phyloP scores from a whole-genome alignment of 2,329 filamentous ascomycete species.

The Podosphaera fusca region DNA sequence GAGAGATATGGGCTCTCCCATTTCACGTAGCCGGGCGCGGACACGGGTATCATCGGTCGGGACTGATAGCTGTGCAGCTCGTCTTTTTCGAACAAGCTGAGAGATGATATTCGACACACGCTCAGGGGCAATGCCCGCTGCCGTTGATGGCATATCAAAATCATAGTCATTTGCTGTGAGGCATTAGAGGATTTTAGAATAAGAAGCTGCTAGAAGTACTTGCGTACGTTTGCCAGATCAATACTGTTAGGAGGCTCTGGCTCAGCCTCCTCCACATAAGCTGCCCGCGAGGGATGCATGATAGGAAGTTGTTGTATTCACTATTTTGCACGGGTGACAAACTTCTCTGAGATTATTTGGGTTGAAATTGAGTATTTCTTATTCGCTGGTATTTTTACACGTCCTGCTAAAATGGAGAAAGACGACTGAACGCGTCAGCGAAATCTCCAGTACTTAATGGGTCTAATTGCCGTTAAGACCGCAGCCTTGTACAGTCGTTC shows the following conservation, averaged over 20 bases:
- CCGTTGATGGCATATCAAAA: slow-evolving; percentile 27
- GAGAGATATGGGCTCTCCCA: slow-evolving; percentile 82
- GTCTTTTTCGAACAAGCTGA: slow-evolving; percentile 78
- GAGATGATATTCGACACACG: slow-evolving; percentile 16
- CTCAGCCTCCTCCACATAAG: slow-evolving; percentile 73
- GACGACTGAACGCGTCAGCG: too few species aligned
- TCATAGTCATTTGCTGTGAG: slow-evolving; percentile 47
- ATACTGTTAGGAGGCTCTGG: slow-evolving; percentile 35
- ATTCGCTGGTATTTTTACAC: too few species aligned
- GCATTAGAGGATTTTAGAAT: neutral
- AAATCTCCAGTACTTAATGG: too few species aligned
- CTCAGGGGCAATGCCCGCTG: slow-evolving; percentile 15
- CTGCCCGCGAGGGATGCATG: slow-evolving; percentile 71
- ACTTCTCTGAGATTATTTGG: too few species aligned
- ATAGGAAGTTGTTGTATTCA: too few species aligned
- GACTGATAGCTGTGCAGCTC: slow-evolving; percentile 71
- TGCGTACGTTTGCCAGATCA: slow-evolving; percentile 39
- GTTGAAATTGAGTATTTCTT: too few species aligned
- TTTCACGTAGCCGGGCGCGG: slow-evolving; percentile 53
- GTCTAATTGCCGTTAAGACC: too few species aligned
- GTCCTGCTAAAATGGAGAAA: too few species aligned
- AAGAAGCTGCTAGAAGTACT: slow-evolving; percentile 16
- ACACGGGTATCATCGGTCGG: slow-evolving; percentile 85
- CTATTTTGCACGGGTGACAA: too few species aligned
- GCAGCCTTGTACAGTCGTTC: too few species aligned